Conservation (phyloP, 176 grass and related monocot genomes). For the Carex pumila region DNA sequence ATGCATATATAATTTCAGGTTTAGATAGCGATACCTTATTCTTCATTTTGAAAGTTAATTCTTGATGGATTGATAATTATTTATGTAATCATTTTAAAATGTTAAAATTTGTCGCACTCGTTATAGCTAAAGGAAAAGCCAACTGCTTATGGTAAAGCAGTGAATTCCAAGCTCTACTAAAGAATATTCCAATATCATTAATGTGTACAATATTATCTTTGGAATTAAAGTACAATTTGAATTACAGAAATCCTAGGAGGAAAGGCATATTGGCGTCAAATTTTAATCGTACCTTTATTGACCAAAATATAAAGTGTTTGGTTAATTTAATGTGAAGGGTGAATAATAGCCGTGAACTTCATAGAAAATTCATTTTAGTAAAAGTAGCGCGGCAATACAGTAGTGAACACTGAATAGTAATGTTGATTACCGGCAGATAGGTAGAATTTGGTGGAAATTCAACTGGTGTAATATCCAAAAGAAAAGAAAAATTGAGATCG, state of each 20-base stretch:
- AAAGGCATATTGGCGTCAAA: neutral
- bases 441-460: too few species aligned
- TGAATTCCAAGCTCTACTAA: constrained; percentile 11
- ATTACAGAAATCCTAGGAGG: neutral
- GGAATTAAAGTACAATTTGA: neutral
- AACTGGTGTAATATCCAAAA: too few species aligned
- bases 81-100: neutral
- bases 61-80: neutral
- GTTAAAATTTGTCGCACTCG: neutral
- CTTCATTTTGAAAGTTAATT: neutral
- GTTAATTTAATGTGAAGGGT: neutral
- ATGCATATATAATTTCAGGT: neutral
- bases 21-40: neutral
- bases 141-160: constrained; percentile 8
- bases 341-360: neutral
- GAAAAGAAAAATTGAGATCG: too few species aligned
- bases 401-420: too few species aligned
- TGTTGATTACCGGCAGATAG: too few species aligned
- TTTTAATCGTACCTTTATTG: neutral
- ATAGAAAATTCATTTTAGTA: neutral
- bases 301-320: neutral
- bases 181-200: constrained; percentile 20
- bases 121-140: neutral
- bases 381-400: too few species aligned
- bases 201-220: neutral